A percentile compares a stretch with the other conserved stretches of the same genome.
phyloP scores from a whole-genome alignment of 2,329 filamentous ascomycete genomes.

The Hypomyces rosellus region DNA sequence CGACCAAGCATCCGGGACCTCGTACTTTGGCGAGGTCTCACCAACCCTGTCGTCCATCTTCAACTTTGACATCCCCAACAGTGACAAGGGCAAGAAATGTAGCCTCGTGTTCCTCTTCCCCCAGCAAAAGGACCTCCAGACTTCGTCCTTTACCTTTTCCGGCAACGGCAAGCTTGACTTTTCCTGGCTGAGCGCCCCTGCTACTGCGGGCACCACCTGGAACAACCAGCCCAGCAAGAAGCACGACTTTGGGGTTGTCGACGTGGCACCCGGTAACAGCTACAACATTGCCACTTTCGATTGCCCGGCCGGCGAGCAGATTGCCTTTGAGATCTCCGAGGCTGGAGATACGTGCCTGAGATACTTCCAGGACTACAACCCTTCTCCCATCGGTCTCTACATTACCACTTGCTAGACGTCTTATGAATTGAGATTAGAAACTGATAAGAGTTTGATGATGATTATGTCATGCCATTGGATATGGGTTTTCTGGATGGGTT shows the following conservation, averaged over 20 bases:
- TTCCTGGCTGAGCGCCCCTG: conserved; percentile 39
- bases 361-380: conserved; percentile 61
- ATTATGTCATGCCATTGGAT: neutral
- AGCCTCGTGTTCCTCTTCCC: conserved; percentile 62
- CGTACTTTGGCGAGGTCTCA: conserved; percentile 50
- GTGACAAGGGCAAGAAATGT: conserved; percentile 52
- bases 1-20: conserved; percentile 44
- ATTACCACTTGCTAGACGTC: conserved; percentile 26
- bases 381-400: conserved; percentile 35
- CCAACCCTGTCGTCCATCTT: conserved; percentile 52
- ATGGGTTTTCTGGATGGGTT: neutral
- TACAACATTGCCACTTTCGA: conserved; percentile 47
- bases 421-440: neutral
- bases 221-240: conserved; percentile 42
- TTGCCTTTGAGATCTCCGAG: conserved; percentile 45
- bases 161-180: conserved; percentile 49
- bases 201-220: conserved; percentile 45
- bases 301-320: conserved; percentile 47
- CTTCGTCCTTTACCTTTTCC: conserved; percentile 45
- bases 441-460: neutral
- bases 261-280: conserved; percentile 46
- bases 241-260: conserved; percentile 36
- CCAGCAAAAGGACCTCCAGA: conserved; percentile 46
- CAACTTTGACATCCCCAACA: conserved; percentile 59
- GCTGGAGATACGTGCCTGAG: conserved; percentile 42